Conservation (phyloP, 352 stramenopile genomes). For the Phytophthora cryptogea region DNA sequence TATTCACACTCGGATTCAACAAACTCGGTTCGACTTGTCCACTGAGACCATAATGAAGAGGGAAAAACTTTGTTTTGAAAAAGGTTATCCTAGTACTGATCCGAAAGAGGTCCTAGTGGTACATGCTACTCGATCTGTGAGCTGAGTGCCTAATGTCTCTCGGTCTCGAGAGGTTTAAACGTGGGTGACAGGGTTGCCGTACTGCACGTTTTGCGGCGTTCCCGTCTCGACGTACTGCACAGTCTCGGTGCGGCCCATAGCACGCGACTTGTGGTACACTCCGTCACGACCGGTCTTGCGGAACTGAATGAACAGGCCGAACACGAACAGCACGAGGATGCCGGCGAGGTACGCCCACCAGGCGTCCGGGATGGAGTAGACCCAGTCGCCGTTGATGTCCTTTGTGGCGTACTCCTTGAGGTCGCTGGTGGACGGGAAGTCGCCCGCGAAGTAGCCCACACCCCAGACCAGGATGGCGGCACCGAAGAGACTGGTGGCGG, state of each 20-base stretch:
- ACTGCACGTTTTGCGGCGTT: conserved; percentile 36
- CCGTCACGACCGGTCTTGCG: conserved; percentile 49
- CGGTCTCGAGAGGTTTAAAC: conserved; percentile 23
- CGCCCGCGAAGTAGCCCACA: conserved; percentile 64
- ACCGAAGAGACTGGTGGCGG: conserved; percentile 58
- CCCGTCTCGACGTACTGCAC: conserved; percentile 40
- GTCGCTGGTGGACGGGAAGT: conserved; percentile 57
- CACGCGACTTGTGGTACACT: conserved; percentile 37
- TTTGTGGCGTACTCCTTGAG: conserved; percentile 46
- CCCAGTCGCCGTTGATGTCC: conserved; percentile 47
- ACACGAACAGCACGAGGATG: conserved; percentile 55
- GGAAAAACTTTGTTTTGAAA: neutral
- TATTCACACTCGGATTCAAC: neutral
- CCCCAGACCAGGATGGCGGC: conserved; percentile 56
- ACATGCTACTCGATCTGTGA: conserved; percentile 20
- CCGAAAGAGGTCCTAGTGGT: conserved; percentile 16
- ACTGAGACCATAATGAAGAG: neutral
- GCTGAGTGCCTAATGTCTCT: neutral
- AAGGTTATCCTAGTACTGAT: conserved; percentile 8
- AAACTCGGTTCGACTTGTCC: neutral
- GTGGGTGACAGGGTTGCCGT: conserved; percentile 38
- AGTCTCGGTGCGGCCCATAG: conserved; percentile 23
- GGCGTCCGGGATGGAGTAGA: conserved; percentile 58
- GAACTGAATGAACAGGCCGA: conserved; percentile 68
- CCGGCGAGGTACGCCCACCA: conserved; percentile 65